Conservation (phyloP, 345 rosid species). For the Melastoma malabathricum region DNA sequence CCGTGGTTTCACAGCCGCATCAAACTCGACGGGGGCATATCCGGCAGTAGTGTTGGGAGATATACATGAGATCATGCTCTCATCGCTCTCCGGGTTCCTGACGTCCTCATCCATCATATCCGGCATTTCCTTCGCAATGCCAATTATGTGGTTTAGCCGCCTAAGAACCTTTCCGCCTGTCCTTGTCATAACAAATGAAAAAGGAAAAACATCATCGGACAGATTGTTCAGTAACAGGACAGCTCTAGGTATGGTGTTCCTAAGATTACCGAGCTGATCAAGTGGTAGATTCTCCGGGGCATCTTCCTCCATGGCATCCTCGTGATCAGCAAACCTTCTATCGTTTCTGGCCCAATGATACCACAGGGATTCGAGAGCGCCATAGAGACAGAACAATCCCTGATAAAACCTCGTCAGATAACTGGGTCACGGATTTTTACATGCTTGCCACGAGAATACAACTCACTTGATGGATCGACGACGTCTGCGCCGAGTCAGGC, state of each 20-base stretch:
- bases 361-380: slow-evolving; percentile 18
- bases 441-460: background rate
- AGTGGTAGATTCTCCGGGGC: background rate
- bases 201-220: too few species aligned
- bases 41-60: slow-evolving; percentile 24
- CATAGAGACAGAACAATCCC: slow-evolving; percentile 18
- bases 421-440: background rate
- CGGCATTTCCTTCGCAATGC: slow-evolving; percentile 12
- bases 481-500: slow-evolving; percentile 10
- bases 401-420: slow-evolving; percentile 1
- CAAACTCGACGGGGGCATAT: slow-evolving; percentile 12
- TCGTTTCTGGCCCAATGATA: slow-evolving; percentile 20
- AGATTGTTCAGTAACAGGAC: background rate
- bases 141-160: slow-evolving; percentile 21
- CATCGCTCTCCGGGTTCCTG: slow-evolving; percentile 5
- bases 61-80: slow-evolving; percentile 8
- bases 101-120: slow-evolving; percentile 21
- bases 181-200: background rate
- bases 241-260: too few species aligned
- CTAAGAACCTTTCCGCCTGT: slow-evolving; percentile 22
- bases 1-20: background rate
- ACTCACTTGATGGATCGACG: slow-evolving; percentile 15
- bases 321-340: slow-evolving; percentile 11
- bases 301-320: slow-evolving; percentile 1
- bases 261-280: slow-evolving; percentile 9